Evolutionary conservation across 2,329 filamentous ascomycete species (phyloP).

Genomic region (Epichloe hybrida): DNA sequence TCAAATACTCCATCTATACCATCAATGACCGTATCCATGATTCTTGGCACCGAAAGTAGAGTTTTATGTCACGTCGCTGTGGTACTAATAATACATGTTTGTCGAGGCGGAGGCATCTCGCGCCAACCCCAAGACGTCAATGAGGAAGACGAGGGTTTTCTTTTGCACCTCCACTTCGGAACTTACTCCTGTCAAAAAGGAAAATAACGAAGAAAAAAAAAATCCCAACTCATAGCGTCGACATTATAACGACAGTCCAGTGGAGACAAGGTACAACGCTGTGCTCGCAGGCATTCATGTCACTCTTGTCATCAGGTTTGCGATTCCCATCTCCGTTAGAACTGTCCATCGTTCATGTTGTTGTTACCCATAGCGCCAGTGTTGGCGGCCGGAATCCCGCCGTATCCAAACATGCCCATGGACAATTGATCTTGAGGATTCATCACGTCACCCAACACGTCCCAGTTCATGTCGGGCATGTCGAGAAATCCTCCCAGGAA

Average conservation of each 20-base stretch:
- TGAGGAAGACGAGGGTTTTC: too few relatives aligned
- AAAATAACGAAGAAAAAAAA: background rate
- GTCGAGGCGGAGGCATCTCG: slow-evolving; percentile 3
- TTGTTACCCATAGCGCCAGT: slow-evolving; percentile 5
- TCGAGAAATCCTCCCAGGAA: slow-evolving; percentile 32
- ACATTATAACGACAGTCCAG: background rate
- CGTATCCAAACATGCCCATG: slow-evolving; percentile 19
- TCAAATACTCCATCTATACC: background rate
- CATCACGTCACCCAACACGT: slow-evolving; percentile 26
- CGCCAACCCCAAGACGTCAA: too few relatives aligned
- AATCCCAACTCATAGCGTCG: background rate
- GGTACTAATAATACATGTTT: slow-evolving; percentile 11
- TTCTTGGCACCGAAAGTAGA: background rate
- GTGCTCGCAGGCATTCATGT: background rate
- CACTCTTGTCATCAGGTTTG: background rate
- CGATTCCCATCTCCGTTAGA: slow-evolving; percentile 2
- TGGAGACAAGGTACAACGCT: background rate
- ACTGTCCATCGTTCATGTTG: slow-evolving; percentile 1
- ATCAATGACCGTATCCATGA: background rate
- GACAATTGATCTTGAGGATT: slow-evolving; percentile 16
- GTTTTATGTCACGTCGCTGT: slow-evolving; percentile 1
- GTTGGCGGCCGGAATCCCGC: slow-evolving; percentile 11
- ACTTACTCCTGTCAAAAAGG: too few relatives aligned
- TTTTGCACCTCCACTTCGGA: too few relatives aligned
- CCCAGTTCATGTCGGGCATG: slow-evolving; percentile 30